These are phyloP conservation scores for Phytophthora ramorum DNA, from an alignment of 352 stramenopile genomes.

Conservation along the genomic window DNA sequence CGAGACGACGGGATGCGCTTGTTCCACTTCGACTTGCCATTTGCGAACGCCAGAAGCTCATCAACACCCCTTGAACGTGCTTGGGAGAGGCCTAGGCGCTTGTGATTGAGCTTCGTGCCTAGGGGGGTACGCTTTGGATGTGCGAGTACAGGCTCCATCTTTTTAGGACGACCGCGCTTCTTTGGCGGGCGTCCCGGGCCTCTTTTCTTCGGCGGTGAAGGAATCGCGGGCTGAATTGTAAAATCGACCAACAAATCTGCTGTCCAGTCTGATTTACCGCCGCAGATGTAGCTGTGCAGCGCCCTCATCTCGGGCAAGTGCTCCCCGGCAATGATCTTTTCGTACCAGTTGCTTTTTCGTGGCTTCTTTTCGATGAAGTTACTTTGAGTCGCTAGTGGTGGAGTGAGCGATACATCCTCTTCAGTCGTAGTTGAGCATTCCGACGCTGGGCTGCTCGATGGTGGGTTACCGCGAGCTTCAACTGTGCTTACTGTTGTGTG, in stretches of 20 bases:
- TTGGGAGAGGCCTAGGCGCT: slow-evolving; percentile 63
- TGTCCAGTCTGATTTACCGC: slow-evolving; percentile 67
- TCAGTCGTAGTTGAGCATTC: slow-evolving; percentile 62
- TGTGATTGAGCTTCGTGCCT: slow-evolving; percentile 39
- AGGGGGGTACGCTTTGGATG: slow-evolving; percentile 13
- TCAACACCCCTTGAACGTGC: slow-evolving; percentile 53
- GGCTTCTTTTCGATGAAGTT: slow-evolving; percentile 18
- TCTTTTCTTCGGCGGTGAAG: slow-evolving; percentile 23
- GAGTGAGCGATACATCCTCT: slow-evolving; percentile 42
- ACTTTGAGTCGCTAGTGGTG: slow-evolving; percentile 13
- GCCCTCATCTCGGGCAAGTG: slow-evolving; percentile 61
- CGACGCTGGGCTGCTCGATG: slow-evolving; percentile 57
- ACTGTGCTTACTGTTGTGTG: slow-evolving; percentile 4
- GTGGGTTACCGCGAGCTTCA: slow-evolving; percentile 5
- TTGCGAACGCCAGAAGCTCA: slow-evolving; percentile 71
- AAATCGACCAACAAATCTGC: slow-evolving; percentile 36
- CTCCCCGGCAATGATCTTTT: slow-evolving; percentile 47
- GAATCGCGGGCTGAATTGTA: neutral
- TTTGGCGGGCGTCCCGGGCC: slow-evolving; percentile 24
- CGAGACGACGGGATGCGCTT: slow-evolving; percentile 49
- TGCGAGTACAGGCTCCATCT: slow-evolving; percentile 7
- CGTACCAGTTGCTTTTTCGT: slow-evolving; percentile 58
- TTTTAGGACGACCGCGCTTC: slow-evolving; percentile 30
- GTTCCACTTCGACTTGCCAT: slow-evolving; percentile 78
- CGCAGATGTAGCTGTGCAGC: slow-evolving; percentile 71